Conservation (phyloP, 495 filamentous ascomycete species). For the Pseudevernia furfuracea region DNA sequence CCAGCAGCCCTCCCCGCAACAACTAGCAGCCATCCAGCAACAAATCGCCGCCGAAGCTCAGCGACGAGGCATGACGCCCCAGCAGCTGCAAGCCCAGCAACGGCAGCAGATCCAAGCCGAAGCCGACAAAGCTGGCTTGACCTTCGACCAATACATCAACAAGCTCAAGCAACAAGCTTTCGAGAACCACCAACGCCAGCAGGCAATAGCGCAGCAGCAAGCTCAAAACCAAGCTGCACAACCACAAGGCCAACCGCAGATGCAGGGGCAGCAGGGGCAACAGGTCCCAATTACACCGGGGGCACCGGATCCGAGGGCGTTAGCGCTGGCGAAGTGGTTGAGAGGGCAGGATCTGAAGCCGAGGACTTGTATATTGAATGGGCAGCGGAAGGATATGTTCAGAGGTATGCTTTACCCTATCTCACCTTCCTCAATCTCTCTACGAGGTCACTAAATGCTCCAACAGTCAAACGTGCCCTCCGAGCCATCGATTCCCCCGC, state of each 20-base stretch:
- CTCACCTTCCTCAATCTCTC: neutral
- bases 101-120: constrained; percentile 52
- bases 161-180: constrained; percentile 57
- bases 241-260: constrained; percentile 19
- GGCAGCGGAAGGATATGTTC: constrained; percentile 97
- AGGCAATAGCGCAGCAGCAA: constrained; percentile 37
- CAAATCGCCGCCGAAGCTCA: constrained; percentile 71
- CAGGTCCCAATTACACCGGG: constrained; percentile 56
- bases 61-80: constrained; percentile 66
- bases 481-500: constrained; percentile 83
- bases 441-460: neutral
- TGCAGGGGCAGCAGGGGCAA: constrained; percentile 33
- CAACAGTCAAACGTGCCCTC: constrained; percentile 87
- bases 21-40: constrained; percentile 75
- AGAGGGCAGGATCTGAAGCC: constrained; percentile 78
- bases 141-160: constrained; percentile 56
- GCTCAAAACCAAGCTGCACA: constrained; percentile 35
- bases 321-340: constrained; percentile 87
- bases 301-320: constrained; percentile 70
- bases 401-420: constrained; percentile 51
- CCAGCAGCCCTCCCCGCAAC: constrained; percentile 72
- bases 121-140: constrained; percentile 54
- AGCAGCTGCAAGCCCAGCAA: constrained; percentile 59
- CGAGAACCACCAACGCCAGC: constrained; percentile 43
- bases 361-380: constrained; percentile 87